Base-by-base conservation (phyloP, 2,329 filamentous ascomycete genomes). In the Colletotrichum sp. region DNA sequence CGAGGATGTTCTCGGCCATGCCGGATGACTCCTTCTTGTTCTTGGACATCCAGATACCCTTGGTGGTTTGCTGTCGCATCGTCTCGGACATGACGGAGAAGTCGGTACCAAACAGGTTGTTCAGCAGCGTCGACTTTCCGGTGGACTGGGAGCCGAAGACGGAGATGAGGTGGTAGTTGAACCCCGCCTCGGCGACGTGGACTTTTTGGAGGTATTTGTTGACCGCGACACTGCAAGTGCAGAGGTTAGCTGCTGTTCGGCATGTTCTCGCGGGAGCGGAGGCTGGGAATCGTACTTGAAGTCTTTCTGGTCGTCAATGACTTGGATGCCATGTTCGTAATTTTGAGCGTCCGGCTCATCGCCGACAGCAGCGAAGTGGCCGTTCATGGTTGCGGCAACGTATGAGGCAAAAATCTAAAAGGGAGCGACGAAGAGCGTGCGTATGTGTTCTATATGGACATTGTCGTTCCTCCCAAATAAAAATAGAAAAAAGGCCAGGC, bases 11-110 rank as follows among this genome's bases (percentile, higher is more conserved):
- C 82, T 98, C 95, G 71, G 96, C 96, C 96, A 99, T 98, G 79
- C 84, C 84, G 78, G 86, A 85, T 78, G 86, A 85, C 68, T 87
- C 85, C 79, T 90, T 89, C 88, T 98, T 98, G 87, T 99, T 99
- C 89, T 98, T 98, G 79, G 96, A 98, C 94, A 99, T 94, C 97
- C 97, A 99, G 84, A 99, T 99, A 83, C 97, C 97, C 89, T 99
- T 99, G 61, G 97, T 99, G 0, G 97, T 99, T 89, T 99, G 97
- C 77, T 96, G 93, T 79, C 97, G 92, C 85, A 98, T 96, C 78
- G 93, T 90, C 89, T 99, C 97, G 81, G 95, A 95, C 97, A 99
- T 99, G 83, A 99, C 96, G 80, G 95, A 96, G 88, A 99, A 99
- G 73, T 96, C 91, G 79, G 97, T 99, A 78, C 95, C 95, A 84